These are phyloP conservation scores for Hymenoscyphus salicellus DNA, from an alignment of 2,329 filamentous ascomycete species.

Conservation along the genomic window DNA sequence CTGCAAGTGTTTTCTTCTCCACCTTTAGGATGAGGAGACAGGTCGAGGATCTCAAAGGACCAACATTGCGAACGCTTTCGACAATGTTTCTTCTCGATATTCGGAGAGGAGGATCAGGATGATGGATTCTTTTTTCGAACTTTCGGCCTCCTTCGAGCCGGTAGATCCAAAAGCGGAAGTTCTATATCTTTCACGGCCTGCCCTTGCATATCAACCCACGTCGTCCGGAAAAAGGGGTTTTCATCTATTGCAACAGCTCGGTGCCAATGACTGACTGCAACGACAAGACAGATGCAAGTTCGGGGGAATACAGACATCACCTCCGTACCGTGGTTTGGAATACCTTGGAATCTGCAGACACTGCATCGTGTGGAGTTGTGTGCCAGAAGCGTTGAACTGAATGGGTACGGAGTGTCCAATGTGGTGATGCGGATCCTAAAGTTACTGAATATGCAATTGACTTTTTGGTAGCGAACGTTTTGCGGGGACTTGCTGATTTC, in stretches of 20 bases:
- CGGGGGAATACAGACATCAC: background rate
- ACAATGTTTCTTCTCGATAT: background rate
- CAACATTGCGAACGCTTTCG: background rate
- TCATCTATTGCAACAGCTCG: background rate
- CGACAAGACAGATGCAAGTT: background rate
- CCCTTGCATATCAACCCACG: background rate
- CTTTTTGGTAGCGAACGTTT: background rate
- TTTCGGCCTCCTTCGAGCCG: constrained; percentile 1
- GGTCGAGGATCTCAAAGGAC: background rate
- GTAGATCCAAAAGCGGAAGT: background rate
- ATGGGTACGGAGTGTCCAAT: background rate
- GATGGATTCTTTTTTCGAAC: background rate
- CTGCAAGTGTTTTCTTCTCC: background rate
- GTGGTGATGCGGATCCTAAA: background rate
- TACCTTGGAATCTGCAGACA: background rate
- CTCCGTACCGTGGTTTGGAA: background rate
- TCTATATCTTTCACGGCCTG: background rate
- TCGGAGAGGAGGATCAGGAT: background rate
- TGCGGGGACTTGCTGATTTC: background rate
- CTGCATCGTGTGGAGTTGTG: background rate
- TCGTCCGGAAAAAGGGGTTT: background rate
- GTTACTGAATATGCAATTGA: background rate
- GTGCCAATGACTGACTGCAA: background rate
- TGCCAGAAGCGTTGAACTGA: too few species aligned
- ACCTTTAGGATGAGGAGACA: background rate